Evolutionary conservation across 441 rosid genomes (phyloP), one percentile per base, ranked within the genome.

Genomic region (Mallotus repandus): DNA sequence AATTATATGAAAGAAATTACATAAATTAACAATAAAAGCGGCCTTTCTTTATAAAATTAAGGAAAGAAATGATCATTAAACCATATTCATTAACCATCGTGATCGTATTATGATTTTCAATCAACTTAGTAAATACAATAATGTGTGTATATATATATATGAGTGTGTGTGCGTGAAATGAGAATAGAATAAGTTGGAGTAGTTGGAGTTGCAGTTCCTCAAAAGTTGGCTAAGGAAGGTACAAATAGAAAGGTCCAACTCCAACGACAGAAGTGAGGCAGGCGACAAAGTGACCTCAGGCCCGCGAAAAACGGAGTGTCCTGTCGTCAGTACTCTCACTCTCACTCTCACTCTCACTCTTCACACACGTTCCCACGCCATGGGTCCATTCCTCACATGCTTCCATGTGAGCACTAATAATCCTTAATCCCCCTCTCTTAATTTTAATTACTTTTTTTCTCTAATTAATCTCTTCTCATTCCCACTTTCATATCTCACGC

Each of bases 291-390:
- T 38, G 83, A 85, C 87, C 89, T 84, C 77, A 79, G 83, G 79
- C 85, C 89, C 91, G 86, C 84, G 72, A 83, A 85, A 85, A 80
- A 85, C 89, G 92, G 96, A 85, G 74, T 86, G 85, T 79, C 80
- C 69, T 78, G 86, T 82, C 85, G 60, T 68, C 78, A 53, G 7
- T 38, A 4, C 41, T 38, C 41, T 38, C 41, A 45, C 48, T 7
- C 79, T 71, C 78, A 63, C 78, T 76, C 83, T 78, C 76, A 60
- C 74, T 1, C 79, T 68, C 69, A 64, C 80, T 53, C 81, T 69
- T 77, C 83, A 78, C 76, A 60, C 74, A 38, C 41, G 41, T 4
- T 38, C 7, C 41, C 41, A 4, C 41, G 5, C 7, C 41, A 38
- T 38, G 41, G 41, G 41, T 38, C 41, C 41, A 38, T 38, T 38